Evolutionary conservation across 2,329 filamentous ascomycete genomes (phyloP), one percentile per base, ranked within the genome.

Genomic region (Rachicladosporium sp.): DNA sequence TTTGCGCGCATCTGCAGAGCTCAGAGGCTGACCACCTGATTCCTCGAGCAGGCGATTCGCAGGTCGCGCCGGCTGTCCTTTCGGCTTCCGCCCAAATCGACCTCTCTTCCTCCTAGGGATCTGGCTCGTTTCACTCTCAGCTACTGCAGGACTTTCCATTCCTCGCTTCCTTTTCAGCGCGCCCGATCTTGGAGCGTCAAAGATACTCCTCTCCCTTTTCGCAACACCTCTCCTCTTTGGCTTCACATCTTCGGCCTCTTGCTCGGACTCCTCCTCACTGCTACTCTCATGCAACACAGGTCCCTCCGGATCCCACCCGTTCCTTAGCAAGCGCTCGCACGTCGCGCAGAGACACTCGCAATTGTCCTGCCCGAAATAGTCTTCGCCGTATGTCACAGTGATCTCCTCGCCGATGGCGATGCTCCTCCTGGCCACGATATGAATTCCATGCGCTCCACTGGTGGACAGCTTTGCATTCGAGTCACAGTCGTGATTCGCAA

Each of bases 401-500:
- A 98, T 93, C 60, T 98, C 91, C 44, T 98, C 88, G 3, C 88
- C 91, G 1, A 82, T 68, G 8, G 81, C 74, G 45, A 98, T 96
- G 43, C 88, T 73, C 48, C 79, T 77, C 29, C 78, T 76, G 2
- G 91, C 86, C 36, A 93, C 76, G 41, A 98, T 88, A 55, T 93
- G 83, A 66, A 98, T 95, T 29, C 86, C 86, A 42, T 88, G 79
- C 41, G 80, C 76, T 34, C 87, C 85, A 29, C 78, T 82, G 29
- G 86, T 95, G 50, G 84, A 80, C 33, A 98, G 73, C 55, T 80
- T 76, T 6, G 88, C 88, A 65, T 96, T 98, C 23, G 91, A 86
- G 50, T 82, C 74, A 64, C 91, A 98, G 60, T 98, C 91, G 62
- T 98, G 91, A 57, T 98, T 98, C 19, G 91, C 87, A 59, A 98